Evolutionary conservation across 805 yeast species (phyloP), one percentile per base, ranked within the genome.

Genomic region (Sugiyamaella valdiviana): DNA sequence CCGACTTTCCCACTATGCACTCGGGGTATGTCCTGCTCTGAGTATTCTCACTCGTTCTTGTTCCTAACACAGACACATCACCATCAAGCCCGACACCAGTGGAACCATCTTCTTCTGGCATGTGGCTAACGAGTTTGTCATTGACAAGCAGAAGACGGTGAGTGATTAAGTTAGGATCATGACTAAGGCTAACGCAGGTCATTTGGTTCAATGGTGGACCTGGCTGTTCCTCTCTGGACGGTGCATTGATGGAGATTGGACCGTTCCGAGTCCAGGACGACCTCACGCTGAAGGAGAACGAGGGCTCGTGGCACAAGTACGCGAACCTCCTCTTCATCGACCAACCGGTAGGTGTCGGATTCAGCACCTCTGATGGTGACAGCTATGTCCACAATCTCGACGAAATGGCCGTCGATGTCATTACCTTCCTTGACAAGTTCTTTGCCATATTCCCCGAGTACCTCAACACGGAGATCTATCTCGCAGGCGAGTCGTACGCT

Each of bases 151-250:
- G 6, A 59, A 57, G 19, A 69, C 72, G 2, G 54, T 72, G 20
- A 56, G 57, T 68, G 26, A n/a, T 20, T 19, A 22, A 39, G 22
- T 12, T 23, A 4, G 9, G 6, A 24, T n/a, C 22, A 41, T 29
- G 44, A 16, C 10, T 39, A 15, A 35, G 6, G n/a, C 21, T 14
- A 73, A 55, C 74, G 73, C 53, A 52, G 19, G 74, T 84, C 6
- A 74, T 93, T 47, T 93, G 99, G 98, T 73, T 93, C 19, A 93
- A 93, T 64, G 99, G 99, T 36, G 99, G 99, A 0, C 99, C 99
- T 0, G 99, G 99, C 0, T 93, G 99, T 64, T 89, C 96, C 1
- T 89, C 97, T 0, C 80, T 91, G 93, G 99, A 93, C 66, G 99
- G 99, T 14, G 96, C 95, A 0, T 63, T 93, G 54, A 78, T 90